Evolutionary conservation across 768 basidiomycete genomes (phyloP), one percentile per base, ranked within the genome.

Genomic region (Tricholoma bakamatsutake): DNA sequence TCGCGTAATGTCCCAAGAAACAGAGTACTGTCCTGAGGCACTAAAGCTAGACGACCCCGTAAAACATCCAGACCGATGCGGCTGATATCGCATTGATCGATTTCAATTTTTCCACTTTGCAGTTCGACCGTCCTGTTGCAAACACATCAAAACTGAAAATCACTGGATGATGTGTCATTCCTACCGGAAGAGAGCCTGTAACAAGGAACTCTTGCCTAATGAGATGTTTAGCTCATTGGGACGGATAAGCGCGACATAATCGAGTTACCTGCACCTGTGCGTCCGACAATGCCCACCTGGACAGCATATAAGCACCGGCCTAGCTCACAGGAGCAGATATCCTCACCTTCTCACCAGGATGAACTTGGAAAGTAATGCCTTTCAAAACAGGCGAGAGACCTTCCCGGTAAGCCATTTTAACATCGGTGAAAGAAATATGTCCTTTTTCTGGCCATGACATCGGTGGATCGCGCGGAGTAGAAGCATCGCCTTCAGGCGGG

Each of bases 341-440:
- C 57, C 64, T 48, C 45, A 85, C 85, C 73, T 88, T 89, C 66
- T 89, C 85, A 10, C 87, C 84, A 1, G 83, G 71, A 18, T 68
- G 67, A 40, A 87, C 71, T 7, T 74, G 61, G 61, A 90, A 87
- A 51, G 64, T 75, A 56, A 90, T 67, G 17, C 74, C 80, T 59
- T 83, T 82, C 37, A 90, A 69, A 1, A 90, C 84, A 15, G 82
- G 71, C 2, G 87, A 87, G 11, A 89, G 71, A 7, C 81, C 84
- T 17, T 77, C 73, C 7, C 87, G 75, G 66, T 90, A 91, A 1
- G 72, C 64, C 51, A 84, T 62, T n/a, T 76, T 67, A 28, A 87
- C 84, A 54, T 84, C 65, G 6, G 69, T 66, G 67, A 88, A 89
- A 28, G 66, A 64, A 50, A 90, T 76, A 9, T 67, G 61, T 17